A percentile compares a stretch with the other conserved stretches of the same genome.
phyloP scores from a whole-genome alignment of 257 asterid species.

The Mentha longifolia region DNA sequence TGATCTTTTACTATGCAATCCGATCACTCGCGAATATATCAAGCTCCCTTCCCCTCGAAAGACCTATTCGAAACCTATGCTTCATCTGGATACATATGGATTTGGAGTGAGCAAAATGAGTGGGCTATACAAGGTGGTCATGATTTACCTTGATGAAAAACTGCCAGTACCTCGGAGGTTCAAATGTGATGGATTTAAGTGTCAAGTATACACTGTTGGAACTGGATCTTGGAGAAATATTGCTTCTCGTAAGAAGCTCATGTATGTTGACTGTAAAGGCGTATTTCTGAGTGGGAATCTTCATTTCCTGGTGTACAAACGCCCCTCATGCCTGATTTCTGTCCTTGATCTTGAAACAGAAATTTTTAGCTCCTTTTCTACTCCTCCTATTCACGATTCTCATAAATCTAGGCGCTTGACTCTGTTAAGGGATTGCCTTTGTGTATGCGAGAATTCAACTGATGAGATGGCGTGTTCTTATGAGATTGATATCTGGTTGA shows the following conservation, averaged over 20 bases:
- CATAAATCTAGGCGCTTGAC: background rate
- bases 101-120: constrained; percentile 11
- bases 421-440: background rate
- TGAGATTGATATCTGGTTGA: background rate
- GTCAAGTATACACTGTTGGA: background rate
- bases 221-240: background rate
- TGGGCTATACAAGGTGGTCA: constrained; percentile 39
- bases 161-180: no score
- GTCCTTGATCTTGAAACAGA: constrained; percentile 20
- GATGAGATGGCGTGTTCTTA: no score
- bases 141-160: background rate
- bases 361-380: background rate
- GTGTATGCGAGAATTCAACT: background rate
- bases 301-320: constrained; percentile 37
- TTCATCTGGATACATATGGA: background rate
- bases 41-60: background rate
- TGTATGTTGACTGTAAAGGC: background rate
- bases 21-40: background rate
- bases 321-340: background rate
- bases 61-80: no score
- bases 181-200: background rate
- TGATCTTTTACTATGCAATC: constrained; percentile 38
- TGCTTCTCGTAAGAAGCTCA: background rate
- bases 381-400: background rate
- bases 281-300: constrained; percentile 38